Percentiles rank a stretch among this genome's conserved stretches.
These are phyloP conservation scores for Tephrocybe sp. DNA, from an alignment of 768 basidiomycete genomes.

Conservation along the genomic window DNA sequence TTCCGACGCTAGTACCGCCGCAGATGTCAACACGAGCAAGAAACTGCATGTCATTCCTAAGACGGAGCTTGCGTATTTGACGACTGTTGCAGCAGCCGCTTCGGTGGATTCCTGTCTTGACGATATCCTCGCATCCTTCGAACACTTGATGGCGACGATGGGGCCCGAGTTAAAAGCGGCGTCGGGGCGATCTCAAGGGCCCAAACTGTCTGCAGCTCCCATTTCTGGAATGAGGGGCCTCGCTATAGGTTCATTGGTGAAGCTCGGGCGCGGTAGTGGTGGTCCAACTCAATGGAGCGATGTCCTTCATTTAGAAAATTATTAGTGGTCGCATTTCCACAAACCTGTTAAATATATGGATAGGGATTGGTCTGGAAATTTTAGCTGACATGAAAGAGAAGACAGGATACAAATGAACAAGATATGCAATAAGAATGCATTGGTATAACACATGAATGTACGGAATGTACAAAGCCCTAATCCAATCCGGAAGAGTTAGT, in stretches of 20 bases:
- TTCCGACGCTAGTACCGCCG: not conserved
- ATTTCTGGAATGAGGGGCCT: not conserved
- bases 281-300: conserved; percentile 9
- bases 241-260: not conserved
- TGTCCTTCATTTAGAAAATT: conserved; percentile 10
- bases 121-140: conserved; percentile 20
- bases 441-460: not conserved
- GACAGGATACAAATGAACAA: too few species aligned
- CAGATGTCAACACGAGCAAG: not conserved
- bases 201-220: not conserved
- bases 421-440: not conserved
- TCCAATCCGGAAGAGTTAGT: conserved; percentile 41
- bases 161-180: conserved; percentile 10
- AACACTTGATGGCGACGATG: conserved; percentile 15
- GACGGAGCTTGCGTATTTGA: conserved; percentile 10
- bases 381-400: too few species aligned
- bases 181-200: not conserved
- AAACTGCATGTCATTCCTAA: conserved; percentile 6
- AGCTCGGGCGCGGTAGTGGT: not conserved
- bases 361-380: too few species aligned
- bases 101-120: conserved; percentile 16
- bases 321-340: not conserved
- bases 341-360: too few species aligned
- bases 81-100: not conserved
- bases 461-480: conserved; percentile 20